Percentiles rank a stretch among this genome's conserved stretches.
phyloP scores from a whole-genome alignment of 768 basidiomycete genomes.

The Trichaptum fuscoviolaceum region DNA sequence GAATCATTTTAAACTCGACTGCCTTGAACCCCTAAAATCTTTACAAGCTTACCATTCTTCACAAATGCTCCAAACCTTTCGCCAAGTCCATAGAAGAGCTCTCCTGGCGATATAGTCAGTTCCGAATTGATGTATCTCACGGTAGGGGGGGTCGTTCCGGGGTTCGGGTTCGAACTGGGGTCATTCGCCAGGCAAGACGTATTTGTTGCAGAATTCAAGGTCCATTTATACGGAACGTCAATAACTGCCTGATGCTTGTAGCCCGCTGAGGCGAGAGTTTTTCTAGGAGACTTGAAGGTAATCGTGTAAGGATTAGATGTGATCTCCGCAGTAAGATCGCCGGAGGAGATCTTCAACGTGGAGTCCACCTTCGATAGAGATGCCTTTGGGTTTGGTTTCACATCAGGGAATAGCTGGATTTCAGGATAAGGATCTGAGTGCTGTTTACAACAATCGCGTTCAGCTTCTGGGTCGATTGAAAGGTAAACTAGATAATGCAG shows the following conservation, averaged over 20 bases:
- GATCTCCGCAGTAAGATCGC: slow-evolving; percentile 49
- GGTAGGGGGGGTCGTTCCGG: slow-evolving; percentile 34
- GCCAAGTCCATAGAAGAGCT: slow-evolving; percentile 68
- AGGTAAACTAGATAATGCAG: background rate
- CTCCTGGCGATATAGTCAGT: slow-evolving; percentile 62
- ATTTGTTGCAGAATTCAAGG: slow-evolving; percentile 42
- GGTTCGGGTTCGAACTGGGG: slow-evolving; percentile 51
- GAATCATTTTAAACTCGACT: slow-evolving; percentile 5
- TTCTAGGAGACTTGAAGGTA: slow-evolving; percentile 49
- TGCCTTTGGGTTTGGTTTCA: slow-evolving; percentile 40
- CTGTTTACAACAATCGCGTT: slow-evolving; percentile 7
- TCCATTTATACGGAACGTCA: slow-evolving; percentile 54
- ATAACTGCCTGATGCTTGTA: slow-evolving; percentile 49
- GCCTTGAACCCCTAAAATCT: slow-evolving; percentile 19
- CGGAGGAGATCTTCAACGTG: slow-evolving; percentile 34
- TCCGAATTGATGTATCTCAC: slow-evolving; percentile 51
- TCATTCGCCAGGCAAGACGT: slow-evolving; percentile 54
- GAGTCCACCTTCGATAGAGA: slow-evolving; percentile 27
- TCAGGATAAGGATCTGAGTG: slow-evolving; percentile 36
- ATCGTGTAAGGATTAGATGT: slow-evolving; percentile 57
- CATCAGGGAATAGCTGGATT: slow-evolving; percentile 62
- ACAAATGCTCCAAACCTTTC: slow-evolving; percentile 73
- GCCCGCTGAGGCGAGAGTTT: slow-evolving; percentile 45
- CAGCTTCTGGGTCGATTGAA: background rate
- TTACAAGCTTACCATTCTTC: slow-evolving; percentile 57